Percentiles rank a stretch among this genome's conserved stretches.
Evolutionary conservation across 169 alveolate species (phyloP).

Genomic region (Blepharisma undulans): DNA sequence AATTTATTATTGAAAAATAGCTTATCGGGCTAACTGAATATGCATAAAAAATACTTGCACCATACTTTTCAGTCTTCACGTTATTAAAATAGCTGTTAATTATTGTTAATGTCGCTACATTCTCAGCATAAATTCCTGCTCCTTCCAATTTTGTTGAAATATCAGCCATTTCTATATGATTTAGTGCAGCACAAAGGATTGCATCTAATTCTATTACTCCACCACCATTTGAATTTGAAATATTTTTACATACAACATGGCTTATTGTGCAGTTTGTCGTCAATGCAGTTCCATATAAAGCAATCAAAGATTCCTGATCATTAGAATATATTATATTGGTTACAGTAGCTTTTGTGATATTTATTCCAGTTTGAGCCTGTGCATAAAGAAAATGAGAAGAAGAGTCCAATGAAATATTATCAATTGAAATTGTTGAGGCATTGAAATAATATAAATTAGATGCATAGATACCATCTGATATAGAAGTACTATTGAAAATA

Average conservation of each 20-base stretch:
- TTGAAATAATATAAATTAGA: no score
- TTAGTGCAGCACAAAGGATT: background rate
- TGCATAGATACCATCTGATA: background rate
- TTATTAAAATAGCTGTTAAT: background rate
- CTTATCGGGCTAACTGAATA: background rate
- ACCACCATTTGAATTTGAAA: background rate
- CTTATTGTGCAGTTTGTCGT: background rate
- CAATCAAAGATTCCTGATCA: background rate
- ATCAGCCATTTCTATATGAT: background rate
- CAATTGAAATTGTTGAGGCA: background rate
- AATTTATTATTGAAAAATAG: background rate
- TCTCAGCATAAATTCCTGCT: background rate
- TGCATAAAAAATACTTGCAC: background rate
- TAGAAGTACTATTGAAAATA: background rate
- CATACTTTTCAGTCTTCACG: background rate
- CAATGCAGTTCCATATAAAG: background rate
- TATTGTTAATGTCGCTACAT: background rate
- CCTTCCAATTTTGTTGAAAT: background rate
- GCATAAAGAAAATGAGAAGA: background rate
- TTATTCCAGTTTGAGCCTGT: background rate
- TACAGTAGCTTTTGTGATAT: background rate
- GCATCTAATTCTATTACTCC: background rate
- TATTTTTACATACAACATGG: background rate
- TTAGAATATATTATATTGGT: background rate
- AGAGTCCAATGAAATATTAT: background rate